A percentile compares a stretch with the other conserved stretches of the same genome.
Evolutionary conservation across 768 basidiomycete species (phyloP).

Genomic region (Zangia roseola): DNA sequence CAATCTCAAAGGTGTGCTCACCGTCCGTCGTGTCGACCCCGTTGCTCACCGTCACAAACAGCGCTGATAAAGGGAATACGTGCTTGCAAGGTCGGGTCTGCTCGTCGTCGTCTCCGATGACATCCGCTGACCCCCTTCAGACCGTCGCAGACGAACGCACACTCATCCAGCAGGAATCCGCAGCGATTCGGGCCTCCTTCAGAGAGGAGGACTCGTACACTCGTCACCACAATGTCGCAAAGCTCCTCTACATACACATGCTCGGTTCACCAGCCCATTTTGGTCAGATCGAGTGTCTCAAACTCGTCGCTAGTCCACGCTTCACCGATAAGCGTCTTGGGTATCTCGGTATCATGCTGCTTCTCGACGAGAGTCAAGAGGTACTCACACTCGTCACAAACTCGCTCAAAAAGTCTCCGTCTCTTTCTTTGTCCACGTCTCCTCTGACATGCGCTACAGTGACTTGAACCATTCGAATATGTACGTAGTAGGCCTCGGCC

Average conservation of each 20-base stretch:
- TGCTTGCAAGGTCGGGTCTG: constrained; percentile 78
- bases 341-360: constrained; percentile 96
- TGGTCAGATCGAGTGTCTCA: constrained; percentile 96
- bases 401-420: constrained; percentile 87
- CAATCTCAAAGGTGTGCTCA: constrained; percentile 74
- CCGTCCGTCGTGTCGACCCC: not conserved
- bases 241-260: constrained; percentile 98
- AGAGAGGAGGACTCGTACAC: constrained; percentile 95
- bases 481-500: constrained; percentile 95
- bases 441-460: constrained; percentile 42
- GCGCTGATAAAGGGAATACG: constrained; percentile 98
- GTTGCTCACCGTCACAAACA: constrained; percentile 34
- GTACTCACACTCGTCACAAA: constrained; percentile 97
- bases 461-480: constrained; percentile 99
- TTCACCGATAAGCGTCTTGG: constrained; percentile 97
- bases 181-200: constrained; percentile 95
- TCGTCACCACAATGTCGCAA: constrained; percentile 96
- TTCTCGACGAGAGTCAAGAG: constrained; percentile 97
- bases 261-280: constrained; percentile 98
- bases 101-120: constrained; percentile 15
- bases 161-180: constrained; percentile 96
- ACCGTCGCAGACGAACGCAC: constrained; percentile 98
- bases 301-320: constrained; percentile 90
- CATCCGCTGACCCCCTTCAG: constrained; percentile 41
- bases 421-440: not conserved